These are phyloP conservation scores for Chrysosporium queenslandicum DNA, from an alignment of 2,329 filamentous ascomycete species.

Conservation along the genomic window DNA sequence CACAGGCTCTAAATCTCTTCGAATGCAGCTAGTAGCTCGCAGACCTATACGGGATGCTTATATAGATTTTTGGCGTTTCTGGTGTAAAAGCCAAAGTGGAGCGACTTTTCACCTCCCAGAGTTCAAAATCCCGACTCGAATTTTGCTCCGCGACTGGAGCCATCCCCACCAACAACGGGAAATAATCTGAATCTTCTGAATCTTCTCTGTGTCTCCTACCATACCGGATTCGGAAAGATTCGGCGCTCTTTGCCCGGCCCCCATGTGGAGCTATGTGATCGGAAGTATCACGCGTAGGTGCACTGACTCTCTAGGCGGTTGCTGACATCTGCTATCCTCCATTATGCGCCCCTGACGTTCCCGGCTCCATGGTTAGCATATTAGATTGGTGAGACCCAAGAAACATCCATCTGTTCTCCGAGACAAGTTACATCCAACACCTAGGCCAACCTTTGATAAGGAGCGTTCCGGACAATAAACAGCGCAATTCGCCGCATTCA, in stretches of 20 bases:
- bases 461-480: too few species aligned
- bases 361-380: background rate
- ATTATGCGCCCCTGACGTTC: background rate
- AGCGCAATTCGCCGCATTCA: background rate
- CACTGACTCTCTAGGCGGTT: background rate
- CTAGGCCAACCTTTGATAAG: too few species aligned
- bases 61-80: too few species aligned
- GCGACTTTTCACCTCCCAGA: background rate
- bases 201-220: background rate
- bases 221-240: background rate
- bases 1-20: background rate
- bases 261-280: background rate
- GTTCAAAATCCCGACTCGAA: background rate
- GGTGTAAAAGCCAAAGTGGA: background rate
- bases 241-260: background rate
- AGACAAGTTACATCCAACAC: background rate
- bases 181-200: background rate
- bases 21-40: too few species aligned
- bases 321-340: background rate
- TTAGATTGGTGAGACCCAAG: background rate
- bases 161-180: background rate
- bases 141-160: too few species aligned
- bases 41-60: too few species aligned
- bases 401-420: background rate
- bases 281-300: background rate